phyloP scores from a whole-genome alignment of 2,329 filamentous ascomycete species.

The Ophiostoma ips region DNA sequence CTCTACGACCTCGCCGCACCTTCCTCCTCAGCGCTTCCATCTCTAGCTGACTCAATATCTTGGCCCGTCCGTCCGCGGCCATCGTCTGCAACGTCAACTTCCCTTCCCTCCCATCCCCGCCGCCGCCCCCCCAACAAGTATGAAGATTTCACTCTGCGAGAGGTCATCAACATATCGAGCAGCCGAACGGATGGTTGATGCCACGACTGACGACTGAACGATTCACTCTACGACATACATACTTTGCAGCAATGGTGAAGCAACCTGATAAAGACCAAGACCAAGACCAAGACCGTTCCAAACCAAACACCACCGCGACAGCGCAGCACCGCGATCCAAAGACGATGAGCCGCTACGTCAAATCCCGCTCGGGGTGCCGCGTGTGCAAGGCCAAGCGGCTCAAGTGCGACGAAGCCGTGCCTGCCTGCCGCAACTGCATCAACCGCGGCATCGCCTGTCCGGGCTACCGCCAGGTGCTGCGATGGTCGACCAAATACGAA shows the following conservation, averaged over 20 bases:
- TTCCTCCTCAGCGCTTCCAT: neutral
- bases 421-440: slow-evolving; percentile 19
- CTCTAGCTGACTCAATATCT: neutral
- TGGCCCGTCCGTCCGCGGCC: neutral
- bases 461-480: slow-evolving; percentile 22
- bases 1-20: neutral
- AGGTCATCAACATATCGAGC: neutral
- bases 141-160: neutral
- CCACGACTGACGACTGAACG: neutral
- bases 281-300: neutral
- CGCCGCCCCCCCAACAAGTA: neutral
- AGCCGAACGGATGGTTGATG: neutral
- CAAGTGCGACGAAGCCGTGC: slow-evolving; percentile 21
- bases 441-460: slow-evolving; percentile 19
- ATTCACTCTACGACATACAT: neutral
- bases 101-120: no score
- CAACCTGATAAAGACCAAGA: neutral
- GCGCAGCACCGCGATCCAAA: neutral
- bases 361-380: slow-evolving; percentile 12
- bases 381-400: slow-evolving; percentile 16
- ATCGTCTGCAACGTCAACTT: no score
- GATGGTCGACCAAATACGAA: slow-evolving; percentile 30
- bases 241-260: neutral
- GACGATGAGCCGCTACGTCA: slow-evolving; percentile 13
- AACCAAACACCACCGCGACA: neutral